Evolutionary conservation across 495 filamentous ascomycete genomes (phyloP).

Genomic region (Penicillium tannophilum): DNA sequence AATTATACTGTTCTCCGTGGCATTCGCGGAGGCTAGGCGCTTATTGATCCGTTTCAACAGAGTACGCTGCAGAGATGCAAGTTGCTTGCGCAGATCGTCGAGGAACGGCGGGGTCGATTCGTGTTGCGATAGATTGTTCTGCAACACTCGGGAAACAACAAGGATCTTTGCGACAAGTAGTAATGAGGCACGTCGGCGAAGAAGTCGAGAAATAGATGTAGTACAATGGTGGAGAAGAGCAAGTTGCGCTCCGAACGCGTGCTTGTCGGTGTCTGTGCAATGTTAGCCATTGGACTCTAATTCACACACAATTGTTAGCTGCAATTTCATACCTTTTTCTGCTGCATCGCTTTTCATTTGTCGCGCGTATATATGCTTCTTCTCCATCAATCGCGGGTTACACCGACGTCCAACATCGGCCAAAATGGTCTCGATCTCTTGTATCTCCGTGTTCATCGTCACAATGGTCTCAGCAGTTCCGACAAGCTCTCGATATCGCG

Average conservation of each 20-base stretch:
- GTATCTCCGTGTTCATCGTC: conserved; percentile 79
- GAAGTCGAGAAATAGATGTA: conserved; percentile 53
- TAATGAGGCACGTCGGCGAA: conserved; percentile 59
- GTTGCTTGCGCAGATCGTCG: conserved; percentile 61
- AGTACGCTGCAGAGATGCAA: conserved; percentile 60
- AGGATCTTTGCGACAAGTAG: conserved; percentile 78
- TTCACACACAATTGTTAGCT: not conserved
- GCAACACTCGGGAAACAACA: conserved; percentile 70
- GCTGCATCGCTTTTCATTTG: conserved; percentile 55
- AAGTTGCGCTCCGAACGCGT: conserved; percentile 61
- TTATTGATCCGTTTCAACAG: conserved; percentile 69
- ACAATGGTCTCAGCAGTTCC: conserved; percentile 92
- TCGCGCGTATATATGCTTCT: conserved; percentile 63
- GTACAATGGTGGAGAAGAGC: conserved; percentile 63
- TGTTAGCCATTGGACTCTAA: conserved; percentile 20
- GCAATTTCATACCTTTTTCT: conserved; percentile 44
- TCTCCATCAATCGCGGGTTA: conserved; percentile 70
- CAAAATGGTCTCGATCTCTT: conserved; percentile 68
- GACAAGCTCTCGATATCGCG: conserved; percentile 87
- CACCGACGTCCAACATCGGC: conserved; percentile 74
- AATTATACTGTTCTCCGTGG: conserved; percentile 58
- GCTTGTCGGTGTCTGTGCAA: conserved; percentile 53
- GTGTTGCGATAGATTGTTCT: conserved; percentile 64
- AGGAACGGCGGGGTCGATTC: conserved; percentile 54
- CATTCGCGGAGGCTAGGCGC: conserved; percentile 56